phyloP scores from a whole-genome alignment of 1,284 basidiomycete species.

The Ustilago esculenta region DNA sequence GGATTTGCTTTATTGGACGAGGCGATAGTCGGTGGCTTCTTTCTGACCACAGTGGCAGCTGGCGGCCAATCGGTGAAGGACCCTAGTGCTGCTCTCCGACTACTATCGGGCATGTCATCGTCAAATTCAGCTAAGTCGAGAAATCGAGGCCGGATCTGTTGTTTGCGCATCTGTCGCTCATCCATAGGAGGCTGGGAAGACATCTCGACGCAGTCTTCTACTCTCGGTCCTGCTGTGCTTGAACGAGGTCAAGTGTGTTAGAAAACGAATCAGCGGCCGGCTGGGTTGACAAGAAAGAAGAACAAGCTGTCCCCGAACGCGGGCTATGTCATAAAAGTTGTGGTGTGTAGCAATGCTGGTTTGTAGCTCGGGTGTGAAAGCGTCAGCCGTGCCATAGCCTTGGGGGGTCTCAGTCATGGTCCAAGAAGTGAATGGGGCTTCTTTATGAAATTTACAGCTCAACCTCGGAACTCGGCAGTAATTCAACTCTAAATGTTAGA shows the following conservation, averaged over 20 bases:
- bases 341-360: too few relatives aligned
- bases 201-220: constrained; percentile 3
- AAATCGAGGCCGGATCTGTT: constrained; percentile 54
- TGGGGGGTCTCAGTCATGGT: too few relatives aligned
- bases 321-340: too few relatives aligned
- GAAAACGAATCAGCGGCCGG: too few relatives aligned
- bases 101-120: constrained; percentile 14
- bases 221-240: neutral
- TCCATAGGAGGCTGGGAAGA: constrained; percentile 17
- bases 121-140: constrained; percentile 53
- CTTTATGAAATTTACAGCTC: constrained; percentile 12
- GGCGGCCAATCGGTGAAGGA: constrained; percentile 54
- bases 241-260: too few relatives aligned
- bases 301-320: too few relatives aligned
- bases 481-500: too few relatives aligned
- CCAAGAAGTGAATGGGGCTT: too few relatives aligned
- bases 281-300: too few relatives aligned
- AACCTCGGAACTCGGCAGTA: constrained; percentile 35
- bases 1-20: constrained; percentile 14
- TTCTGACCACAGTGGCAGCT: constrained; percentile 50
- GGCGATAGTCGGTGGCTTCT: constrained; percentile 33
- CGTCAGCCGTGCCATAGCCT: too few relatives aligned
- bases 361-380: too few relatives aligned
- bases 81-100: constrained; percentile 25
- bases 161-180: constrained; percentile 37